Base-by-base conservation (phyloP, 345 rosid species). In the Aquilaria malaccensis region DNA sequence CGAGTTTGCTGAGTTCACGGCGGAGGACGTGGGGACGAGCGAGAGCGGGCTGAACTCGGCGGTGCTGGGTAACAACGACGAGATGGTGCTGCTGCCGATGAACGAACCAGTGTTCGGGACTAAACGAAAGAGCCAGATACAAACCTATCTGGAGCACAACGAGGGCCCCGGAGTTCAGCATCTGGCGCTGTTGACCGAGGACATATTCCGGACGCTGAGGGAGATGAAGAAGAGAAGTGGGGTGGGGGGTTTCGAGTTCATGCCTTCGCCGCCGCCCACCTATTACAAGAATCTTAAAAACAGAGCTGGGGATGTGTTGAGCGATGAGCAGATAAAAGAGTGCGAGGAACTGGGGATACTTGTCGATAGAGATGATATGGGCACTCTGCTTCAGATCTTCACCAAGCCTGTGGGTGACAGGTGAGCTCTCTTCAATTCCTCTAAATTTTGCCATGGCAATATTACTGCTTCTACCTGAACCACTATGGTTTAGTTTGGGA, bases 301-400 rank as follows among this genome's bases (percentile, higher is more conserved):
- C 30, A 75, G 95, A 7, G 91, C 76, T 0, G 95, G 87, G 2
- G 98, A 89, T 65, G 86, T 86, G 47, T 71, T 92, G 70, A 81
- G 73, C 2, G 93, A 86, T 0, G 89, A 92, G 49, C 86, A 87
- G 89, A 89, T 92, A 31, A 79, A 82, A 64, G 86, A 92, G 68
- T 92, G 96, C 60, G 89, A 92, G 67, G 93, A 89, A 62, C 63
- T 92, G 72, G 96, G 96, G 76, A 82, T 92, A 67, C 78, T 89
- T 82, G 96, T 92, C 2, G 98, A 92, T 49, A 76, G 87, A 73
- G 98, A 92, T 75, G 98, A 92, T 78, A 96, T 89, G 70, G 98
- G 98, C 9, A 89, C 96, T 9, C 72, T 92, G 77, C 95, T 92
- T 43, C 98, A 92, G 76, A 92, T 92, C 70, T 92, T 92, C 72